Evolutionary conservation across 805 yeast genomes (phyloP), one percentile per base, ranked within the genome.

Genomic region (Vanderwaltozyma verrucispora): DNA sequence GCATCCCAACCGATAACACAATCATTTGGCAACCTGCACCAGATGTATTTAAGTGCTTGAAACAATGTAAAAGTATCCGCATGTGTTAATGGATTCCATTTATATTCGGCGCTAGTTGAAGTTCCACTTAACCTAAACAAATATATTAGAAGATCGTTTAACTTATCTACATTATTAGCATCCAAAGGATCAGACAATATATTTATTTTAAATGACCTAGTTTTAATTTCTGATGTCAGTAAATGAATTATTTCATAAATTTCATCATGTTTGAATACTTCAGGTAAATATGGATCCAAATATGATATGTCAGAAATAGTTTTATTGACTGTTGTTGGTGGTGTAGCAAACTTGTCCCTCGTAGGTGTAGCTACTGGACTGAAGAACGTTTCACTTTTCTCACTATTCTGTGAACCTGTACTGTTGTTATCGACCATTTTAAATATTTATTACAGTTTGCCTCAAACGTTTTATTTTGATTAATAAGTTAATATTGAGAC

Each of bases 1-100:
- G 83, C 75, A 38, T 77, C 80, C 94, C 95, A 85, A 0, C 95
- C 89, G 28, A 87, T 75, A 19, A 87, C 69, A 45, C 87, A 85
- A 40, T 74, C 72, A 39, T 77, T 79, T 8, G 89, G 89, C 15
- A 88, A 59, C 39, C 96, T 67, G 41, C 87, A 74, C 96, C 96
- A 87, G 30, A 85, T 65, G 60, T 82, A 87, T 53, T 85, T 86
- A 40, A 87, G 63, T 1, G 79, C 80, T 39, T 85, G 72, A 24
- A 82, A 75, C 29, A 87, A 61, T 1, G 88, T 79, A 54, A 72
- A 77, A 39, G 75, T 84, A 46, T 83, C 85, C 0, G 77, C 67
- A 33, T 63, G 50, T 35, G 65, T 55, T 6, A 81, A 14, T 5
- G 27, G 7, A 3, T 4, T 11, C 27, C 18, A 20, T 12, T 13